phyloP scores from a whole-genome alignment of 371 early-diverging fungal genomes.

The Apophysomyces trapeziformis region DNA sequence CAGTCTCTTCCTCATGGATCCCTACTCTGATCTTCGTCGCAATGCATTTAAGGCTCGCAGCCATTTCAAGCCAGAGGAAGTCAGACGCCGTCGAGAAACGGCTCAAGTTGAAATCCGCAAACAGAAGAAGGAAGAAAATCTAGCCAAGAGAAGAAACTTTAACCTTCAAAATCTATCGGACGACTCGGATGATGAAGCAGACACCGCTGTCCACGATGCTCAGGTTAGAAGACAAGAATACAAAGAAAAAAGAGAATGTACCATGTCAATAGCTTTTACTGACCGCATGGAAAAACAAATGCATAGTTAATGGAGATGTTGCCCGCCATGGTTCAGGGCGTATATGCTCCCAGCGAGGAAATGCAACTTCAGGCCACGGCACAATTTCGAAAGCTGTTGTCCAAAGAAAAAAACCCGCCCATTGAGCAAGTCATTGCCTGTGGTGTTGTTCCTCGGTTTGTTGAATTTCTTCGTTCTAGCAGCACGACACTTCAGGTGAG shows the following conservation, averaged over 20 bases:
- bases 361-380: slow-evolving; percentile 83
- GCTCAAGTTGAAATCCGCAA: slow-evolving; percentile 93
- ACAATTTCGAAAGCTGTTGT: slow-evolving; percentile 94
- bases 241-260: no score
- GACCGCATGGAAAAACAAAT: no score
- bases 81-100: slow-evolving; percentile 93
- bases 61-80: slow-evolving; percentile 88
- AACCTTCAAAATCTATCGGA: slow-evolving; percentile 59
- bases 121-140: slow-evolving; percentile 93
- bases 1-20: slow-evolving; percentile 45
- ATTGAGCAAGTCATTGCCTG: slow-evolving; percentile 96
- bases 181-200: slow-evolving; percentile 86
- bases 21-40: slow-evolving; percentile 65
- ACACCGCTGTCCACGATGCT: slow-evolving; percentile 44
- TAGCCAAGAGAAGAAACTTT: slow-evolving; percentile 90
- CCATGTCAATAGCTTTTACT: no score
- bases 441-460: slow-evolving; percentile 96
- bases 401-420: slow-evolving; percentile 97
- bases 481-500: slow-evolving; percentile 87
- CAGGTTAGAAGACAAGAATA: slow-evolving; percentile 43
- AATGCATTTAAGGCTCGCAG: slow-evolving; percentile 86
- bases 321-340: slow-evolving; percentile 73
- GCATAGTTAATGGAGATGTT: slow-evolving; percentile 65
- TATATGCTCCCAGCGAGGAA: slow-evolving; percentile 77
- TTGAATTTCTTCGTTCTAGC: slow-evolving; percentile 85